These are phyloP conservation scores for Suillus tomentosus DNA, from an alignment of 768 basidiomycete species.

Conservation along the genomic window DNA sequence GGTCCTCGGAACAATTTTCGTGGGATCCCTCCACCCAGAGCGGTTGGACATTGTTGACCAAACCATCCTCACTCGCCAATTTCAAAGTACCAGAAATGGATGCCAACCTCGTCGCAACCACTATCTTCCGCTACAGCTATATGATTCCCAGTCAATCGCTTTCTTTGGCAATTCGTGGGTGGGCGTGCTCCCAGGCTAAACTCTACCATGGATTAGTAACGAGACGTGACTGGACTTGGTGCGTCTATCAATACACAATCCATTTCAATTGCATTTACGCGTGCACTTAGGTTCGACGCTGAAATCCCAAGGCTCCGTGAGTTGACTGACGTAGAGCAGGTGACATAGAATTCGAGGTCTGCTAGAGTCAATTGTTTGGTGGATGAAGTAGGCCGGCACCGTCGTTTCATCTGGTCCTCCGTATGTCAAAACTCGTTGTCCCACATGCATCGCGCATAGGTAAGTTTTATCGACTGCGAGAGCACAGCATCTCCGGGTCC, in stretches of 20 bases:
- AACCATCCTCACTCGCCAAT: too few relatives aligned
- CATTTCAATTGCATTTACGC: background rate
- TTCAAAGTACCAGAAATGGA: background rate
- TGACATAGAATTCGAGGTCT: background rate
- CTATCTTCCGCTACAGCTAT: conserved; percentile 30
- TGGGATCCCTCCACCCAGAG: conserved; percentile 22
- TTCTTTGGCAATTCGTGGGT: conserved; percentile 1
- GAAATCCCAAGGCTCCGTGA: conserved; percentile 20
- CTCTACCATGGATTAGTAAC: background rate
- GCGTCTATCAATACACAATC: conserved; percentile 2
- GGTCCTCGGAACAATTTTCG: conserved; percentile 15
- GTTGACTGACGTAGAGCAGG: background rate
- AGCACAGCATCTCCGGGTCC: too few relatives aligned
- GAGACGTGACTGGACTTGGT: conserved; percentile 25
- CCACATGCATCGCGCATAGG: background rate
- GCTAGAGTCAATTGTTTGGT: background rate
- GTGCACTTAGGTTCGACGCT: conserved; percentile 22
- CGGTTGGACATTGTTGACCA: conserved; percentile 19
- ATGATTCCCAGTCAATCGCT: conserved; percentile 18
- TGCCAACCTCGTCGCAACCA: conserved; percentile 15
- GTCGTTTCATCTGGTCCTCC: background rate
- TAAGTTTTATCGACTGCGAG: background rate
- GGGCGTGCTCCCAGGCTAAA: conserved; percentile 16
- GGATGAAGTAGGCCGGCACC: background rate
- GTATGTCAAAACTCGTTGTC: background rate